Evolutionary conservation across 306 rosid genomes (phyloP).

Genomic region (Quercus bicolor): DNA sequence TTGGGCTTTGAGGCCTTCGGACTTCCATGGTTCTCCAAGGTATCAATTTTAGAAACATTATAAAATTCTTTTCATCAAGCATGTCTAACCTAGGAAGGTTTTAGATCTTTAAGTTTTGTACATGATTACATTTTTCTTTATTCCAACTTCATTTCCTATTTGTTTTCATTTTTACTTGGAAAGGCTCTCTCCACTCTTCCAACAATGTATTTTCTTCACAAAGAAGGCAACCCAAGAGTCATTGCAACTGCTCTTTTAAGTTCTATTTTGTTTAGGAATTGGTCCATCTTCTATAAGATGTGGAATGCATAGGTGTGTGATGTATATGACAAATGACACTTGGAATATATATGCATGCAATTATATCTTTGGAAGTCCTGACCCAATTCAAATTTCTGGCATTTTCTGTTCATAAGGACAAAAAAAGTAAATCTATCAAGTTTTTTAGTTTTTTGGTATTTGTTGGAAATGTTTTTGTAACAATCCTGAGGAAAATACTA

Average conservation of each 20-base stretch:
- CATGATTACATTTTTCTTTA: conserved; percentile 8
- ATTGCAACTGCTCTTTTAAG: no score
- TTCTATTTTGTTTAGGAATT: no score
- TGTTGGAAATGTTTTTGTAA: not conserved
- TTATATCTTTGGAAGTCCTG: not conserved
- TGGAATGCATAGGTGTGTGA: no score
- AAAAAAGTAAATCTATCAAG: not conserved
- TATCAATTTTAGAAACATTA: not conserved
- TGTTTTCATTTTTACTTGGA: not conserved
- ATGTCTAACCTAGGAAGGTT: not conserved
- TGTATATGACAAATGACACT: not conserved
- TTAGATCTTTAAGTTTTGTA: not conserved
- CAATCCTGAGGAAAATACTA: no score
- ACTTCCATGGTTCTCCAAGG: not conserved
- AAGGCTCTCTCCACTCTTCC: conserved; percentile 9
- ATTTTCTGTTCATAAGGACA: not conserved
- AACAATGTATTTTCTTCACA: not conserved
- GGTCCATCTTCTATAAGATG: no score
- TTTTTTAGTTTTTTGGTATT: not conserved
- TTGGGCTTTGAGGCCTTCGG: not conserved
- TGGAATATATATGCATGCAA: not conserved
- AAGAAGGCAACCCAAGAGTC: no score
- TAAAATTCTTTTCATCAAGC: not conserved
- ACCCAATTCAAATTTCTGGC: not conserved
- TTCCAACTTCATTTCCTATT: not conserved